Conservation (phyloP, 371 early-diverging fungal genomes). For the Mortierella sp. region DNA sequence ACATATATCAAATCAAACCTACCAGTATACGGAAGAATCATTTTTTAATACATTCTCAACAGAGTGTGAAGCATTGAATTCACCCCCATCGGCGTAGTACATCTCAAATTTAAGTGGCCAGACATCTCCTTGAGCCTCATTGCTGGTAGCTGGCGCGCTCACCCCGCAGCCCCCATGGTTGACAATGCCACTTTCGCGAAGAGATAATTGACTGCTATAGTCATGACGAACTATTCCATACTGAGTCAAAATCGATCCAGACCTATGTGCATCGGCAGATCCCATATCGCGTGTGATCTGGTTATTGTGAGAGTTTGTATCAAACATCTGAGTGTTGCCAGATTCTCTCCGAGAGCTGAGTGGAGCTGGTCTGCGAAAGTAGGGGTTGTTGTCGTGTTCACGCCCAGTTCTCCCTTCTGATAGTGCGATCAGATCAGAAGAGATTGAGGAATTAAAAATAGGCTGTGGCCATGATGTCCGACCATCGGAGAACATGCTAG, state of each 20-base stretch:
- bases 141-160: background rate
- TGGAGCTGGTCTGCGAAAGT: slow-evolving; percentile 29
- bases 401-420: slow-evolving; percentile 11
- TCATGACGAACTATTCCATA: background rate
- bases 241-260: slow-evolving; percentile 19
- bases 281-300: background rate
- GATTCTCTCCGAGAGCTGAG: background rate
- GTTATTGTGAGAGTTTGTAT: background rate
- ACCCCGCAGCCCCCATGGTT: slow-evolving; percentile 22
- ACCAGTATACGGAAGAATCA: slow-evolving; percentile 54
- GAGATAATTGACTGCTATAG: background rate
- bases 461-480: slow-evolving; percentile 18
- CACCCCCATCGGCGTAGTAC: slow-evolving; percentile 53
- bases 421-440: slow-evolving; percentile 8
- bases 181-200: background rate
- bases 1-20: background rate
- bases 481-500: slow-evolving; percentile 9
- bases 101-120: slow-evolving; percentile 52
- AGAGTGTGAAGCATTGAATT: slow-evolving; percentile 49
- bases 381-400: slow-evolving; percentile 40
- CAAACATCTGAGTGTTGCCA: background rate
- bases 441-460: slow-evolving; percentile 25
- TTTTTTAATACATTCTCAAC: slow-evolving; percentile 54
- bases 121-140: slow-evolving; percentile 29
- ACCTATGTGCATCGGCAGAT: background rate